Conservation (phyloP, 164 flowering plant genomes). For the Vitis vinifera region ASM3070453v1 NC_081823.1:7232501-7233000, state of each 20-base stretch:
- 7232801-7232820: conserved; percentile 56
- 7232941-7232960: conserved; percentile 56
- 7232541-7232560: too few relatives aligned
- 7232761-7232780: neutral
- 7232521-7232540: too few relatives aligned
- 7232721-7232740: too few relatives aligned
- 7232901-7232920: conserved; percentile 59
- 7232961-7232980: conserved; percentile 74
- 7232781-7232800: neutral
- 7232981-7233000: conserved; percentile 44
- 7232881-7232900: conserved; percentile 50
- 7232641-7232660: too few relatives aligned
- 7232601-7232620: too few relatives aligned
- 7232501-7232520: too few relatives aligned
- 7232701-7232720: too few relatives aligned
- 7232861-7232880: conserved; percentile 63
- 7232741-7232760: neutral
- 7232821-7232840: conserved; percentile 67
- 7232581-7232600: too few relatives aligned
- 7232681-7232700: too few relatives aligned
- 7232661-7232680: too few relatives aligned
- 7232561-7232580: too few relatives aligned
- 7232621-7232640: too few relatives aligned
- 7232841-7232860: conserved; percentile 81
- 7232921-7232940: conserved; percentile 59